A percentile compares a stretch with the other conserved stretches of the same genome.
phyloP scores from a whole-genome alignment of 345 rosid genomes.

The Heritiera littoralis region DNA sequence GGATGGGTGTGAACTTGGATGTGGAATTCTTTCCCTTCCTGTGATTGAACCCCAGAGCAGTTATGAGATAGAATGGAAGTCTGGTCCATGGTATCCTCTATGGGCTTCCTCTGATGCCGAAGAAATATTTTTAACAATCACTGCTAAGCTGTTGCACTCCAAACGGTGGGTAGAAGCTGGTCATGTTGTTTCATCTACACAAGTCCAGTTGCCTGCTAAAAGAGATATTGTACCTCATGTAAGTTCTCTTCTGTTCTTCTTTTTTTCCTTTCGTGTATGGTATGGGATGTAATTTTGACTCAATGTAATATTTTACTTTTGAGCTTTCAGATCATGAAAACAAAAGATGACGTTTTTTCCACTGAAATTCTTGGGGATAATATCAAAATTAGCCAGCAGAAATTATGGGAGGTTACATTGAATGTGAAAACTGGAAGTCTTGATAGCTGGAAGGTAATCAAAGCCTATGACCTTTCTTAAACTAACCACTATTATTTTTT shows the following conservation, averaged over 20 bases:
- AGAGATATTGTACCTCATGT: slow-evolving; percentile 65
- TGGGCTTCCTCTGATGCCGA: slow-evolving; percentile 65
- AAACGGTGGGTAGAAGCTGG: slow-evolving; percentile 80
- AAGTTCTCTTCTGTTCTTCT: slow-evolving; percentile 22
- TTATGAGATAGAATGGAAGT: slow-evolving; percentile 62
- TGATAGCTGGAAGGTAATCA: slow-evolving; percentile 83
- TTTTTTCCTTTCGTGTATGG: not conserved
- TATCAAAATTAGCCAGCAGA: slow-evolving; percentile 55
- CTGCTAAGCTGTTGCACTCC: slow-evolving; percentile 55
- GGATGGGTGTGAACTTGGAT: slow-evolving; percentile 72
- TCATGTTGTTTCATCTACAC: slow-evolving; percentile 76
- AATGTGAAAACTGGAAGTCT: slow-evolving; percentile 58
- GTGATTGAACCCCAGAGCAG: slow-evolving; percentile 66
- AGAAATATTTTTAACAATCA: slow-evolving; percentile 69
- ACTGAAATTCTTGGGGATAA: slow-evolving; percentile 56
- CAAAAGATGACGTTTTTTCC: slow-evolving; percentile 39
- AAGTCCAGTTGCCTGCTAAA: slow-evolving; percentile 69
- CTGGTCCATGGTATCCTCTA: slow-evolving; percentile 80
- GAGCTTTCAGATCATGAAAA: slow-evolving; percentile 55
- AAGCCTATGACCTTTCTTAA: slow-evolving; percentile 19
- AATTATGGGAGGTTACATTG: slow-evolving; percentile 70
- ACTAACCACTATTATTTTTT: not conserved
- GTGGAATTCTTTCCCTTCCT: slow-evolving; percentile 68
- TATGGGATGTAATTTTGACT: slow-evolving; percentile 3
- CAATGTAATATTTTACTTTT: slow-evolving; percentile 5